Evolutionary conservation across 148 eudicot species (phyloP).

Genomic region (Simmondsia chinensis): DNA sequence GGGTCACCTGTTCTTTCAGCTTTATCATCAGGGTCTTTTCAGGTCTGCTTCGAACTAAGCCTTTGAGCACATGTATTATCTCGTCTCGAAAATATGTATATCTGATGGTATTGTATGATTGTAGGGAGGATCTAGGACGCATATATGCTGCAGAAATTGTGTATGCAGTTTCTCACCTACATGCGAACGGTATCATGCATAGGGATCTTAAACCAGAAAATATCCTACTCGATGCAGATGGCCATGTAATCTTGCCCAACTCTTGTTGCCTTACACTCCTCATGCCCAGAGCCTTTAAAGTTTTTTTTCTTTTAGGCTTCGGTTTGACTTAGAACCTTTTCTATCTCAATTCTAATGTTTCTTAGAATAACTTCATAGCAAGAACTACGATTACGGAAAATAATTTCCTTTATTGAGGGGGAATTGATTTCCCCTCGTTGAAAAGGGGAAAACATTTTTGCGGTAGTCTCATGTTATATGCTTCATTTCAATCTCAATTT

Average conservation of each 20-base stretch:
- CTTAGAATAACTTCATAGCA: too few species aligned
- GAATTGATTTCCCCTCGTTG: neutral
- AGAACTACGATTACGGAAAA: too few species aligned
- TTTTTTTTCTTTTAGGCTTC: neutral
- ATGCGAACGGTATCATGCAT: slow-evolving; percentile 87
- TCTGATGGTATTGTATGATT: slow-evolving; percentile 11
- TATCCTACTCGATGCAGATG: slow-evolving; percentile 85
- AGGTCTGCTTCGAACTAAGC: slow-evolving; percentile 21
- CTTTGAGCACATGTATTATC: slow-evolving; percentile 2
- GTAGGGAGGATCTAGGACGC: slow-evolving; percentile 94
- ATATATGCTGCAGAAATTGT: slow-evolving; percentile 84
- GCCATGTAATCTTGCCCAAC: slow-evolving; percentile 47
- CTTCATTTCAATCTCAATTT: too few species aligned
- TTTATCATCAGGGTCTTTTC: slow-evolving; percentile 69
- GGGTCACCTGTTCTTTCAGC: slow-evolving; percentile 91
- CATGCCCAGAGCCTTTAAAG: neutral
- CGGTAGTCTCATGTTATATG: too few species aligned
- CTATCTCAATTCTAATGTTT: too few species aligned
- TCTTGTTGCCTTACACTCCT: neutral
- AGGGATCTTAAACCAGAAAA: slow-evolving; percentile 98
- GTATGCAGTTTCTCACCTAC: slow-evolving; percentile 93
- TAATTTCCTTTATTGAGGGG: too few species aligned
- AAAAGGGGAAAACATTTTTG: neutral
- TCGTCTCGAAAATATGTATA: neutral
- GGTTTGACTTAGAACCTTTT: slow-evolving; percentile 1